Evolutionary conservation across 2,329 filamentous ascomycete genomes (phyloP), one percentile per base, ranked within the genome.

Genomic region (Sporothrix inflata): DNA sequence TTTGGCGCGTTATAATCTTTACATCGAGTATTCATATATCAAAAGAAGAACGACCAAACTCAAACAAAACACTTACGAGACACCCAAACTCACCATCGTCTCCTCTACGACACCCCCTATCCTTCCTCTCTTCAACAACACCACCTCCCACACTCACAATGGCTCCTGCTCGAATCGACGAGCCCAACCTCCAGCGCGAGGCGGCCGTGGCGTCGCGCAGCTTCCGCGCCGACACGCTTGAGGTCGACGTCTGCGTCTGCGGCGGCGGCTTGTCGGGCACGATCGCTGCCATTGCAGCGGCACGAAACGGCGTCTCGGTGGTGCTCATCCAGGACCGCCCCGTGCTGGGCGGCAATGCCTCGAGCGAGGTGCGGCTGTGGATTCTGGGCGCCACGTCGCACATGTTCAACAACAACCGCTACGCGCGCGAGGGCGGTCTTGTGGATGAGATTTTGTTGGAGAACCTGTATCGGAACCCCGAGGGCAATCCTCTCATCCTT

Each of bases 221-320:
- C 40, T 76, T 75, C 57, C 69, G 73, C 49, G 70, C 65, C 14
- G 72, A 74, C 12, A 34, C 73, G 42, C 16, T 76, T 3, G 38
- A 74, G 11, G 77, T 77, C 3, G 76, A 77, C n/a, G 69, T 81
- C 34, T 81, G 80, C 69, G 77, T 77, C 9, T 77, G 76, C 63
- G 76, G 76, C 14, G 76, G 76, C 14, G 76, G 76, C 14, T 61
- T 77, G 1, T 74, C 76, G 2, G 76, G 76, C 16, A 74, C 75
- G 16, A 75, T 76, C 57, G 74, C 76, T 1, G 76, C 76, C 45
- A 77, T 77, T 38, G 42, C 76, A 12, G 76, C 76, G 4, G 76
- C 76, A 3, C 75, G 76, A 7, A 72, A 75, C 12, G 76, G 76
- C 2, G 74, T 77, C 45, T 75, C 73, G 0, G 76, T 77, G 0